Conservation (phyloP, 2,329 filamentous ascomycete genomes). For the Aureobasidium lini region DNA sequence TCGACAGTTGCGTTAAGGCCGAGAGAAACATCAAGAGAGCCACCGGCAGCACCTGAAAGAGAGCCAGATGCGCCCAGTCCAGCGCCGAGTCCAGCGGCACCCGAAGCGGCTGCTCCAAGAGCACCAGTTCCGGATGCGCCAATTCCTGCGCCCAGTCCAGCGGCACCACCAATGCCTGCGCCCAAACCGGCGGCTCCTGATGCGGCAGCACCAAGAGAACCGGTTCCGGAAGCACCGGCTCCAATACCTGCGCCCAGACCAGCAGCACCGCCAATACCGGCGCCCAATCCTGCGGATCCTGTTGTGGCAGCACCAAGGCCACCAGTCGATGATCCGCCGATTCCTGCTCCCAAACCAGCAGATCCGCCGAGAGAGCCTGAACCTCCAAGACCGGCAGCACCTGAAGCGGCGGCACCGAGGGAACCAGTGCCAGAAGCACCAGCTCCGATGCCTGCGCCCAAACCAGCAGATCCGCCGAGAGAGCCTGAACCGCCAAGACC, state of each 20-base stretch:
- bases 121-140: background rate
- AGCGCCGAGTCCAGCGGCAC: background rate
- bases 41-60: background rate
- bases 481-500: background rate
- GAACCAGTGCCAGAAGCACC: slow-evolving; percentile 22
- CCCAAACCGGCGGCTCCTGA: background rate
- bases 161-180: background rate
- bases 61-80: background rate
- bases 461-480: background rate
- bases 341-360: slow-evolving; percentile 19
- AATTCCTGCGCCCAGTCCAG: background rate
- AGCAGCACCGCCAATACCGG: slow-evolving; percentile 18
- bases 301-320: slow-evolving; percentile 23
- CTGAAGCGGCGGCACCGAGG: background rate
- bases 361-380: slow-evolving; percentile 27
- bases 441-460: background rate
- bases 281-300: slow-evolving; percentile 24
- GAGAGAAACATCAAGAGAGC: background rate
- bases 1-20: slow-evolving; percentile 4
- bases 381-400: slow-evolving; percentile 22
- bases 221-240: slow-evolving; percentile 14
- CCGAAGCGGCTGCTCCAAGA: background rate
- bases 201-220: background rate
- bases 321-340: background rate
- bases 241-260: slow-evolving; percentile 5